Conservation (phyloP, 2,329 filamentous ascomycete genomes). For the Pseudogymnoascus sp. region DNA sequence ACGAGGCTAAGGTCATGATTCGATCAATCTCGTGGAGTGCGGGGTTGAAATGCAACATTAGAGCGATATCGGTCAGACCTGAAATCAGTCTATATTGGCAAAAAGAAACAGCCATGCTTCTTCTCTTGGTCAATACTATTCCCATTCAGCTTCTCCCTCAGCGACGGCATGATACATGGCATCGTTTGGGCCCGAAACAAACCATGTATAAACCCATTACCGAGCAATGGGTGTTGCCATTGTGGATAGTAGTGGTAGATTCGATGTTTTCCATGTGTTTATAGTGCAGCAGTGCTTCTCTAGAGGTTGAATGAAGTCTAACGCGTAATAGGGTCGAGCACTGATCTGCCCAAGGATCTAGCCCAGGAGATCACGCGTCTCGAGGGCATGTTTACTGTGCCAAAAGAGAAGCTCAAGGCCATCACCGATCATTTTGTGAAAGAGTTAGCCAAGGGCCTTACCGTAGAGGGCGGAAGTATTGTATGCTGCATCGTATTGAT, state of each 20-base stretch:
- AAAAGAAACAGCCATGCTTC: neutral
- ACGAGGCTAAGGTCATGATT: neutral
- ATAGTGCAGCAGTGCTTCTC: neutral
- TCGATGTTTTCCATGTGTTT: neutral
- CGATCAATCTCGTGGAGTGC: neutral
- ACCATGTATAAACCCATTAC: neutral
- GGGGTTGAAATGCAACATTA: neutral
- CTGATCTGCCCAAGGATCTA: slow-evolving; percentile 82
- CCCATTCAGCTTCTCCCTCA: neutral
- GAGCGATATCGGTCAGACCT: neutral
- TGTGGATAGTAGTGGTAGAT: neutral
- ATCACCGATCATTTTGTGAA: slow-evolving; percentile 84
- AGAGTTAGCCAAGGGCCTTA: slow-evolving; percentile 82
- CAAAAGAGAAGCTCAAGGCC: slow-evolving; percentile 72
- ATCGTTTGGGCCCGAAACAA: neutral
- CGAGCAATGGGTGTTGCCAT: neutral
- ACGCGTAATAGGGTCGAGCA: slow-evolving; percentile 65
- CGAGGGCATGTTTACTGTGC: slow-evolving; percentile 77
- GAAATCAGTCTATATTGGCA: neutral
- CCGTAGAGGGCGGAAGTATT: slow-evolving; percentile 84
- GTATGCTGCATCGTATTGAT: slow-evolving; percentile 45
- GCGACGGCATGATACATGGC: neutral
- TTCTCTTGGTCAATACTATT: neutral
- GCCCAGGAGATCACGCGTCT: slow-evolving; percentile 73
- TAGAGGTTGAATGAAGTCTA: neutral